Conservation (phyloP, 2,329 filamentous ascomycete species). For the Lecanicillium sp. region DNA sequence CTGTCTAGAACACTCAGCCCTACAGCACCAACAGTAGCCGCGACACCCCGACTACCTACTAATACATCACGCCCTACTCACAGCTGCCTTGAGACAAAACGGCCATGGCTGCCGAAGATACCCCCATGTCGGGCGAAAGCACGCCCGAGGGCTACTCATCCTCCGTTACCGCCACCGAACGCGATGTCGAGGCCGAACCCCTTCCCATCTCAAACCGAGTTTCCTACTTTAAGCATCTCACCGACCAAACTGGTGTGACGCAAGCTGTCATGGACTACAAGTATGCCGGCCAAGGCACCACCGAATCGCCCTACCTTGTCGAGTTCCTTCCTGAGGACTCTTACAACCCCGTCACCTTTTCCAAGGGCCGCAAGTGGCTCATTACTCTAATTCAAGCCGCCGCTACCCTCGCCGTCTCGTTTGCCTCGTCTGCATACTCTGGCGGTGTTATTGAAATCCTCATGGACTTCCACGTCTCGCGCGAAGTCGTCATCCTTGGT, state of each 20-base stretch:
- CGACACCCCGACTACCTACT: no score
- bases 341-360: conserved; percentile 58
- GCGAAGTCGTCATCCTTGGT: conserved; percentile 50
- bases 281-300: conserved; percentile 56
- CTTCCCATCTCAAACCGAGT: conserved; percentile 21
- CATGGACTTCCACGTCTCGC: conserved; percentile 41
- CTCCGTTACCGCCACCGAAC: conserved; percentile 24
- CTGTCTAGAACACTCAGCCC: no score
- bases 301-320: conserved; percentile 60
- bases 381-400: conserved; percentile 57
- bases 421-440: conserved; percentile 61
- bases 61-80: no score
- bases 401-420: conserved; percentile 61
- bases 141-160: conserved; percentile 12
- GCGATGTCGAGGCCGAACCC: conserved; percentile 35
- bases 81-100: no score
- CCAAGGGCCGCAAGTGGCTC: conserved; percentile 52
- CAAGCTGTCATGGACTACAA: conserved; percentile 45
- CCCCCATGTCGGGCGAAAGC: background rate
- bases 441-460: conserved; percentile 49
- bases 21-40: no score
- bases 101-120: no score
- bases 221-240: conserved; percentile 44
- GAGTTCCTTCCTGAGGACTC: conserved; percentile 60
- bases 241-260: conserved; percentile 51